Conservation (phyloP, 495 filamentous ascomycete genomes). For the Podospora fimiseda region DNA sequence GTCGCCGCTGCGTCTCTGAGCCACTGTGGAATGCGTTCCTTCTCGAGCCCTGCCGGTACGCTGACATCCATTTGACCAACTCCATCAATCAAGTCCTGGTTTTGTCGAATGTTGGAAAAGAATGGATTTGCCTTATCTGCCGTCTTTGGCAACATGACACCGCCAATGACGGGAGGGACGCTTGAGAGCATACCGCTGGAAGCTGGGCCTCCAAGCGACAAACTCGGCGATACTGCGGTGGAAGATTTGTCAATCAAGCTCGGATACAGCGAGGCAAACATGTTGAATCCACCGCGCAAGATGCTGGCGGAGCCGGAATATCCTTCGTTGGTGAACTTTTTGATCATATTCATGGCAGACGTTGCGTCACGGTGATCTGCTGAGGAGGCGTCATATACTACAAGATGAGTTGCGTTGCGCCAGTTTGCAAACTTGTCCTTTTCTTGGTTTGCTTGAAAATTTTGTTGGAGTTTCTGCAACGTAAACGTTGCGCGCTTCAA, state of each 20-base stretch:
- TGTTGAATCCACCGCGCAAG: slow-evolving; percentile 54
- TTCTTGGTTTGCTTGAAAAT: slow-evolving; percentile 71
- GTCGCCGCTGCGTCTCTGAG: slow-evolving; percentile 58
- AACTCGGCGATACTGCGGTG: slow-evolving; percentile 32
- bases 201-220: slow-evolving; percentile 29
- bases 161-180: slow-evolving; percentile 73
- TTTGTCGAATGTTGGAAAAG: slow-evolving; percentile 92
- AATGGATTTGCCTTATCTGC: slow-evolving; percentile 74
- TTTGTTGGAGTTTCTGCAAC: slow-evolving; percentile 80
- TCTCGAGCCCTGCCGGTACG: slow-evolving; percentile 52
- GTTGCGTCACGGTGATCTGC: slow-evolving; percentile 68
- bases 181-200: slow-evolving; percentile 28
- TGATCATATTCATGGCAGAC: slow-evolving; percentile 74
- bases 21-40: slow-evolving; percentile 66
- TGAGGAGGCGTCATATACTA: slow-evolving; percentile 82
- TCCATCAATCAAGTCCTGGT: slow-evolving; percentile 90
- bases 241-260: slow-evolving; percentile 42
- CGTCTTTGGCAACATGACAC: slow-evolving; percentile 71
- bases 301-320: slow-evolving; percentile 71
- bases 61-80: slow-evolving; percentile 84
- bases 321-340: slow-evolving; percentile 82
- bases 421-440: slow-evolving; percentile 70
- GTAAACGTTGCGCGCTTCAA: slow-evolving; percentile 89
- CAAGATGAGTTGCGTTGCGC: slow-evolving; percentile 64
- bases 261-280: slow-evolving; percentile 43